Conservation (phyloP, 352 stramenopile species). For the Globisporangium barbulae region DNA sequence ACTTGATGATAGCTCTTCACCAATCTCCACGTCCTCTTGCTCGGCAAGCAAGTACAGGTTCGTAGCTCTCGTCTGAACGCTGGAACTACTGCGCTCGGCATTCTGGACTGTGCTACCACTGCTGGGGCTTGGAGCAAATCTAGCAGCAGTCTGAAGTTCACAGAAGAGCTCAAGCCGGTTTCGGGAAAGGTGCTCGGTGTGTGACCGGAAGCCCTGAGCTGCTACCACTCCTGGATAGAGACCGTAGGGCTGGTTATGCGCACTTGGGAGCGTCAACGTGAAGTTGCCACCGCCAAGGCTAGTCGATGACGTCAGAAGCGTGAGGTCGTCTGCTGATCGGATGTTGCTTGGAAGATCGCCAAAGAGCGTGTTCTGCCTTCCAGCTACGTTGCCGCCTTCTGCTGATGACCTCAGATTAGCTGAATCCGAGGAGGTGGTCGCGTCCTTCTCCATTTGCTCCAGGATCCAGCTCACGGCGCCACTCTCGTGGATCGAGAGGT, state of each 20-base stretch:
- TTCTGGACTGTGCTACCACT: background rate
- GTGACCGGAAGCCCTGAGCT: slow-evolving; percentile 7
- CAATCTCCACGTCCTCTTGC: slow-evolving; percentile 12
- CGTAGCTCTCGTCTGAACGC: background rate
- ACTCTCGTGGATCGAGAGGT: slow-evolving; percentile 48
- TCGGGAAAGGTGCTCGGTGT: slow-evolving; percentile 11
- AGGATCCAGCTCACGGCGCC: slow-evolving; percentile 87
- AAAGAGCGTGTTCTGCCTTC: background rate
- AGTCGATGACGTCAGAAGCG: background rate
- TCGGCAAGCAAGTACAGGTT: slow-evolving; percentile 21
- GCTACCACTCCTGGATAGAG: background rate
- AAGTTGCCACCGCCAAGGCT: background rate
- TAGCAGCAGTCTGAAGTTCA: background rate
- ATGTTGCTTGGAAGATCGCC: slow-evolving; percentile 10
- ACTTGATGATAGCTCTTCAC: background rate
- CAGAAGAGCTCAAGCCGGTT: slow-evolving; percentile 7
- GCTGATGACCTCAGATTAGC: background rate
- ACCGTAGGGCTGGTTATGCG: background rate
- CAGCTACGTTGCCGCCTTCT: background rate
- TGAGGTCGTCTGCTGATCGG: slow-evolving; percentile 17
- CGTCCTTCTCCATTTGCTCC: slow-evolving; percentile 85
- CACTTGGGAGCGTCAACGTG: background rate
- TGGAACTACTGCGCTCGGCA: background rate
- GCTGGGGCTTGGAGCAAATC: background rate
- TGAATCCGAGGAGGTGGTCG: background rate